phyloP scores from a whole-genome alignment of 176 grass and related monocot genomes.

The Bothriochloa decipiens region DNA sequence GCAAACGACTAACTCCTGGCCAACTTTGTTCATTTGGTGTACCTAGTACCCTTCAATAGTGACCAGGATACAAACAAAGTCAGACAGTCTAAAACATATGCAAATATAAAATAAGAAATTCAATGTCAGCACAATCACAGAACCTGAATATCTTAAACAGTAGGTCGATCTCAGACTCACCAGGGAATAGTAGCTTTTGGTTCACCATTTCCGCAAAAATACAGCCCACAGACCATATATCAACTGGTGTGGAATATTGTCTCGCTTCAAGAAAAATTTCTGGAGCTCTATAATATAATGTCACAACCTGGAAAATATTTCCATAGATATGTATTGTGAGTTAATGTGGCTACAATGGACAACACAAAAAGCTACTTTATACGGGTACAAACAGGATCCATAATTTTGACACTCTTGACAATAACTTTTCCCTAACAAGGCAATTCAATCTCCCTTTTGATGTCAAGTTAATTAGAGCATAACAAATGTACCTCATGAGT shows the following conservation, averaged over 20 bases:
- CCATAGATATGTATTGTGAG: constrained; percentile 39
- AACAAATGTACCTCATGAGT: too few relatives aligned
- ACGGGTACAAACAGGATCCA: too few relatives aligned
- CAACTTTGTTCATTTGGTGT: too few relatives aligned
- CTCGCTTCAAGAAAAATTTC: constrained; percentile 84
- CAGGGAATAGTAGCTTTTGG: constrained; percentile 47
- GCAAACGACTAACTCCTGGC: too few relatives aligned
- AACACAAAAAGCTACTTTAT: background rate
- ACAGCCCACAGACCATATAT: constrained; percentile 96
- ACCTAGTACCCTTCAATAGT: too few relatives aligned
- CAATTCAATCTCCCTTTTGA: too few relatives aligned
- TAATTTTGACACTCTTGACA: too few relatives aligned
- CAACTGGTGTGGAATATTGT: constrained; percentile 89
- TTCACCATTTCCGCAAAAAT: constrained; percentile 99
- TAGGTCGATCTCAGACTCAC: constrained; percentile 87
- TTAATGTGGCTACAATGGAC: background rate
- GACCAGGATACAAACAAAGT: constrained; percentile 1
- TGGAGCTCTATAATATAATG: constrained; percentile 92
- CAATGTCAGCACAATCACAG: too few relatives aligned
- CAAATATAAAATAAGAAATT: too few relatives aligned
- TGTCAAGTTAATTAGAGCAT: too few relatives aligned
- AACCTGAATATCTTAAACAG: constrained; percentile 91
- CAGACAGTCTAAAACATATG: background rate
- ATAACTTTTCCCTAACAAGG: too few relatives aligned
- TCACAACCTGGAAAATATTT: constrained; percentile 79